Percentiles rank a stretch among this genome's conserved stretches.
These are phyloP conservation scores for Aureoboletus auriporus DNA, from an alignment of 768 basidiomycete genomes.

Conservation along the genomic window DNA sequence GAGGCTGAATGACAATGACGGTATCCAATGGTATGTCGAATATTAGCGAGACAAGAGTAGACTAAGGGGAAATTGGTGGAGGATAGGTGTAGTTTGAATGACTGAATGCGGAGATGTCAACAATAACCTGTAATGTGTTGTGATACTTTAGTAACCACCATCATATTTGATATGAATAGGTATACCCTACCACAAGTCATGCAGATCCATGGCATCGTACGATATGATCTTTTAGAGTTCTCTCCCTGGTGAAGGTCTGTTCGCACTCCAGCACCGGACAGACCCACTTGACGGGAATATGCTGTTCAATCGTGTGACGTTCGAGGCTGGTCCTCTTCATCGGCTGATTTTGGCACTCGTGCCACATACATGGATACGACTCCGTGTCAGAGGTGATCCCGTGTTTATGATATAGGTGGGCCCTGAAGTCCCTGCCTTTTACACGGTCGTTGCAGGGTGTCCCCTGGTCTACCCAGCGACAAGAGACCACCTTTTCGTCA, in stretches of 20 bases:
- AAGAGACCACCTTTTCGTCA: background rate
- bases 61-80: background rate
- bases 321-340: slow-evolving; percentile 11
- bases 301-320: slow-evolving; percentile 9
- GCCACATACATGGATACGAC: slow-evolving; percentile 8
- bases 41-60: background rate
- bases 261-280: background rate
- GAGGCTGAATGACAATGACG: no score
- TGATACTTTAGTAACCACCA: background rate
- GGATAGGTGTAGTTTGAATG: background rate
- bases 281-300: slow-evolving; percentile 10
- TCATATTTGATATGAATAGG: background rate
- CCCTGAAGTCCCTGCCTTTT: background rate
- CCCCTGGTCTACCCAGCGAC: slow-evolving; percentile 3
- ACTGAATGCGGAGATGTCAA: background rate
- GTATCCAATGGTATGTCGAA: background rate
- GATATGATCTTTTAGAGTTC: background rate
- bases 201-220: background rate
- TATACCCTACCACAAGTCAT: background rate
- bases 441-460: background rate
- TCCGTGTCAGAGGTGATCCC: background rate
- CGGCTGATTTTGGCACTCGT: background rate
- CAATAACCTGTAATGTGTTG: background rate
- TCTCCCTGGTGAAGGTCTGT: slow-evolving; percentile 3
- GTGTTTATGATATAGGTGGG: slow-evolving; percentile 5